phyloP scores from a whole-genome alignment of 2,329 filamentous ascomycete genomes.

The Myriosclerotinia duriaeana region DNA sequence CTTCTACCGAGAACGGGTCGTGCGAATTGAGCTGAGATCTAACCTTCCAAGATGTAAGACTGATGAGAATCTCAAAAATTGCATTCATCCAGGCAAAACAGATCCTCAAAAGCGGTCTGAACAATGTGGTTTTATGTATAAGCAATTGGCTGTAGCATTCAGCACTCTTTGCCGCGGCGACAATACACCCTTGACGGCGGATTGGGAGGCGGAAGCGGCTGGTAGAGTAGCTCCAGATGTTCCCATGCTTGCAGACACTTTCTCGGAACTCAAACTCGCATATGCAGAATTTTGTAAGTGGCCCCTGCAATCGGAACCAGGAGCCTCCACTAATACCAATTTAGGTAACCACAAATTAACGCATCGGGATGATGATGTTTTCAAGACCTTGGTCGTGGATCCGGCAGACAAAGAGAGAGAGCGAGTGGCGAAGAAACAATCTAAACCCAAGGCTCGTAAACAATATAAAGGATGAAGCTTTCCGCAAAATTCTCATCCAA shows the following conservation, averaged over 20 bases:
- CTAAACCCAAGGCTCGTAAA: constrained; percentile 7
- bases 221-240: constrained; percentile 6
- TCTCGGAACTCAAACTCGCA: constrained; percentile 22
- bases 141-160: constrained; percentile 27
- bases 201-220: constrained; percentile 25
- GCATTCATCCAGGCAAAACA: constrained; percentile 11
- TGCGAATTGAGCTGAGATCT: constrained; percentile 28
- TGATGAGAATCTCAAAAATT: constrained; percentile 12
- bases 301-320: no score
- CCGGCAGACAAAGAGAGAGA: constrained; percentile 17
- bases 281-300: constrained; percentile 13
- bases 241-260: constrained; percentile 17
- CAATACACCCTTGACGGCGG: constrained; percentile 27
- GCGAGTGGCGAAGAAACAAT: constrained; percentile 17
- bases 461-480: background rate
- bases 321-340: background rate
- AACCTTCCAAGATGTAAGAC: constrained; percentile 27
- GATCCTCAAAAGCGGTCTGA: constrained; percentile 28
- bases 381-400: constrained; percentile 26
- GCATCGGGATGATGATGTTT: constrained; percentile 28
- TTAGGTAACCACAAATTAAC: constrained; percentile 21
- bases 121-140: constrained; percentile 30
- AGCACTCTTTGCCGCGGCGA: constrained; percentile 28
- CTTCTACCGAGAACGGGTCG: constrained; percentile 28
- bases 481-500: background rate